phyloP scores from a whole-genome alignment of 1,284 basidiomycete genomes.

The Malassezia dermatis region DNA sequence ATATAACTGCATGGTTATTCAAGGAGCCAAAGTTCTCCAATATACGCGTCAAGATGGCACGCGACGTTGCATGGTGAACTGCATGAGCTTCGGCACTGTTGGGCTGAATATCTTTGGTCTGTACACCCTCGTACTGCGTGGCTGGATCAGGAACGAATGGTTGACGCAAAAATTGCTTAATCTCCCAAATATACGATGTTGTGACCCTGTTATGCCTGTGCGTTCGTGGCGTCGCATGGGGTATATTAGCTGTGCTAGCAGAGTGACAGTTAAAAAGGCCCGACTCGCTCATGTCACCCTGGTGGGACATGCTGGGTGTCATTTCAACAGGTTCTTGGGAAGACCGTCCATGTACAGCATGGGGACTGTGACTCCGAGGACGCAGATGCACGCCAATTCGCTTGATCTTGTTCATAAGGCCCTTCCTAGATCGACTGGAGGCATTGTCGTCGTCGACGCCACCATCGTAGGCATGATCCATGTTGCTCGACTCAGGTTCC shows the following conservation, averaged over 20 bases:
- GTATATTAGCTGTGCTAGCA: neutral
- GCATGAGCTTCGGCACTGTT: neutral
- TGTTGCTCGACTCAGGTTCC: neutral
- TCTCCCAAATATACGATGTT: slow-evolving; percentile 7
- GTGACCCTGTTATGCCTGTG: slow-evolving; percentile 1
- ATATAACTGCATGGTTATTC: neutral
- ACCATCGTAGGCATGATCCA: neutral
- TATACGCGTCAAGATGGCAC: slow-evolving; percentile 16
- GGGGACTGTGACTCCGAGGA: neutral
- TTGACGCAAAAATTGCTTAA: neutral
- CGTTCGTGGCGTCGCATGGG: neutral
- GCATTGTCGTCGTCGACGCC: neutral
- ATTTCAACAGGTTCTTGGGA: neutral
- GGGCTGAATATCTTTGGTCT: neutral
- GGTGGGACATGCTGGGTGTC: neutral
- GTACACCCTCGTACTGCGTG: neutral
- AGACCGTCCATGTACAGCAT: neutral
- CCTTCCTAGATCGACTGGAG: neutral
- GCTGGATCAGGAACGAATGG: neutral
- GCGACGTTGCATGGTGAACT: neutral
- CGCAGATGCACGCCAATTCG: neutral
- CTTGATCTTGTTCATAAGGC: neutral
- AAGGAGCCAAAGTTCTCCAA: slow-evolving; percentile 31
- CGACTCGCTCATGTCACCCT: neutral
- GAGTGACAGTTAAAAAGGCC: neutral